Base-by-base conservation (phyloP, 805 yeast genomes). In the Hanseniaspora valbyensis region DNA sequence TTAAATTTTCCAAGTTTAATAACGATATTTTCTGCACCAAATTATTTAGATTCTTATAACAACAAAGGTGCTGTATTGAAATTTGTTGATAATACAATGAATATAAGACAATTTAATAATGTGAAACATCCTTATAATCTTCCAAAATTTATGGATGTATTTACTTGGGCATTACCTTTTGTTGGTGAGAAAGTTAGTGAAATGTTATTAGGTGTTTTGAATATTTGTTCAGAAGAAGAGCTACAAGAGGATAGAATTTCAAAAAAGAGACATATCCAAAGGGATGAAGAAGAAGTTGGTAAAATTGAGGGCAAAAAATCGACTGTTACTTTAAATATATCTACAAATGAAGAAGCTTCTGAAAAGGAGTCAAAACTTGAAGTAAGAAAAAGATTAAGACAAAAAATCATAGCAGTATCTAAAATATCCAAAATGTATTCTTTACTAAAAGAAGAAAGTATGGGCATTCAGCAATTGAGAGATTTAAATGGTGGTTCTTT, bases 61-160 rank as follows among this genome's bases (percentile, higher is more conserved):
- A 90, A 90, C 69, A 89, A 89, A 68, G 97, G 96, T 1, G 97
- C 97, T 0, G 87, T 90, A 16, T 71, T 90, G 57, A 88, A 87
- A 66, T 90, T 89, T 66, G 96, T 86, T 58, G 77, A 84, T 62
- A 82, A 88, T 57, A 92, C 88, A 21, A 83, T 90, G 92, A 92
- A 90, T 66, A 90, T 90, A 52, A 77, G 96, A 52, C 97, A 90
- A 67, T 90, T 92, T 71, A 88, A 89, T 66, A 69, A 81, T 59
- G 80, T 88, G 26, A 95, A 95, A 4, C 97, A 90, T 66, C 98
- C 98, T 1, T 90, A 92, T 67, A 88, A 95, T 87, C 72, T 92
- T 57, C 97, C 97, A 7, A 88, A 88, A 64, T 86, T 89, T 59
- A 87, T 89, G 95, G 96, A 92, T 65, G 95, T 90, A 6, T 90